phyloP scores from a whole-genome alignment of 2,329 filamentous ascomycete species.

The Cytospora piceicola region DNA sequence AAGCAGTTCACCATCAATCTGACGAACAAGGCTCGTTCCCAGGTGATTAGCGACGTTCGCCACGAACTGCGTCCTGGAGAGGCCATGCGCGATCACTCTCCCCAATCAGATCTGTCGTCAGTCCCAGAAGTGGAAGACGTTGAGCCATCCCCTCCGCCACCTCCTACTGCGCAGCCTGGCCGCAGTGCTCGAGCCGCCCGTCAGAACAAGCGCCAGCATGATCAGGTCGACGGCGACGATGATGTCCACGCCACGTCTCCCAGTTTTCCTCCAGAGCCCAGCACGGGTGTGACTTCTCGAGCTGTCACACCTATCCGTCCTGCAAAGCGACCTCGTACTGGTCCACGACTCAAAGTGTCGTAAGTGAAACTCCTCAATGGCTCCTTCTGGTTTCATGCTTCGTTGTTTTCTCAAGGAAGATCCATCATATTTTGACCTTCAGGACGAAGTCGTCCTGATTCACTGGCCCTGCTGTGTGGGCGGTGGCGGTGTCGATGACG shows the following conservation, averaged over 20 bases:
- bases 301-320: conserved; percentile 62
- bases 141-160: conserved; percentile 17
- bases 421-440: not conserved
- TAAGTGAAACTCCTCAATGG: conserved; percentile 49
- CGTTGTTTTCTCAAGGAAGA: conserved; percentile 3
- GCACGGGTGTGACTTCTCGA: conserved; percentile 57
- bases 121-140: conserved; percentile 32
- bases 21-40: conserved; percentile 18
- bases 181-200: conserved; percentile 49
- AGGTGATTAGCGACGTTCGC: conserved; percentile 25
- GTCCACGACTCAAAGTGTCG: conserved; percentile 71
- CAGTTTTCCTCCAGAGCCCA: conserved; percentile 52
- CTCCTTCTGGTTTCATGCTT: conserved; percentile 13
- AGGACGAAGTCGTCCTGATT: not conserved
- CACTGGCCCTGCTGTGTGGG: conserved; percentile 6
- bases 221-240: conserved; percentile 57
- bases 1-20: conserved; percentile 21
- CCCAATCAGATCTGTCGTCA: conserved; percentile 27
- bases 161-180: conserved; percentile 1
- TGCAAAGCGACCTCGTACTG: conserved; percentile 63
- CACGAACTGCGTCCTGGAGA: conserved; percentile 10
- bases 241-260: conserved; percentile 55
- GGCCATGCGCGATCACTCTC: conserved; percentile 10
- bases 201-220: conserved; percentile 56
- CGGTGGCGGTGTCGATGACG: not conserved